Evolutionary conservation across 2,329 filamentous ascomycete genomes (phyloP).

Genomic region (Fusarium piperis): DNA sequence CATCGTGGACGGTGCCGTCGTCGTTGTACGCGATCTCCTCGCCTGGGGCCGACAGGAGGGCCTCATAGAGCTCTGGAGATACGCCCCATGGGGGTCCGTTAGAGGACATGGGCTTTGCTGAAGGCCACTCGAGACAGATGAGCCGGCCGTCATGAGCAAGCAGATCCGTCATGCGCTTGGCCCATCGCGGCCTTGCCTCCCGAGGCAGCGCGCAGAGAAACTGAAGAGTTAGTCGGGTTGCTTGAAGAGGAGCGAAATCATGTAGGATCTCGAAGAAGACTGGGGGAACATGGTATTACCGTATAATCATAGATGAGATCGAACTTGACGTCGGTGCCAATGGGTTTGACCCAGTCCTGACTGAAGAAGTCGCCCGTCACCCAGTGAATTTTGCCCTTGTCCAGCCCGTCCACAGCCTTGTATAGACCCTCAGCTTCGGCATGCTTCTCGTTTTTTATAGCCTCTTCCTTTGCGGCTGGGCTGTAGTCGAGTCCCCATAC

Average conservation of each 20-base stretch:
- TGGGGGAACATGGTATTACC: conserved; percentile 48
- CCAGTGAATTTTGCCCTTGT: conserved; percentile 64
- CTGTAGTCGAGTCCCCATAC: conserved; percentile 78
- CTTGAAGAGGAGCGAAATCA: background rate
- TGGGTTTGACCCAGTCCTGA: conserved; percentile 62
- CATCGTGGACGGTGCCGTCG: conserved; percentile 55
- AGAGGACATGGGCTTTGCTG: conserved; percentile 71
- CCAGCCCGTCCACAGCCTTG: conserved; percentile 52
- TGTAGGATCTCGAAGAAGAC: background rate
- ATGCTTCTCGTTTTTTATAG: conserved; percentile 54
- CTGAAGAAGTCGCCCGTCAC: conserved; percentile 74
- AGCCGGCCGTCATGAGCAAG: conserved; percentile 61
- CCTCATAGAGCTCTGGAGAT: conserved; percentile 74
- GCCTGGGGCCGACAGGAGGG: conserved; percentile 76
- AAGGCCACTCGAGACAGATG: conserved; percentile 80
- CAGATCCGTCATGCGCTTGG: conserved; percentile 60
- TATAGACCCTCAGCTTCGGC: conserved; percentile 52
- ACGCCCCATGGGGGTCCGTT: conserved; percentile 80
- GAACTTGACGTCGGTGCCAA: conserved; percentile 60
- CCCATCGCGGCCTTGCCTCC: conserved; percentile 62
- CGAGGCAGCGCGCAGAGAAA: conserved; percentile 72
- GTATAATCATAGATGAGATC: conserved; percentile 74
- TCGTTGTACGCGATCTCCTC: conserved; percentile 69
- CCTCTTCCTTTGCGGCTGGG: conserved; percentile 55
- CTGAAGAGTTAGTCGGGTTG: conserved; percentile 48